A percentile compares a stretch with the other conserved stretches of the same genome.
Conservation (phyloP, 768 basidiomycete genomes). For the Xerocomellus chrysenteron region DNA sequence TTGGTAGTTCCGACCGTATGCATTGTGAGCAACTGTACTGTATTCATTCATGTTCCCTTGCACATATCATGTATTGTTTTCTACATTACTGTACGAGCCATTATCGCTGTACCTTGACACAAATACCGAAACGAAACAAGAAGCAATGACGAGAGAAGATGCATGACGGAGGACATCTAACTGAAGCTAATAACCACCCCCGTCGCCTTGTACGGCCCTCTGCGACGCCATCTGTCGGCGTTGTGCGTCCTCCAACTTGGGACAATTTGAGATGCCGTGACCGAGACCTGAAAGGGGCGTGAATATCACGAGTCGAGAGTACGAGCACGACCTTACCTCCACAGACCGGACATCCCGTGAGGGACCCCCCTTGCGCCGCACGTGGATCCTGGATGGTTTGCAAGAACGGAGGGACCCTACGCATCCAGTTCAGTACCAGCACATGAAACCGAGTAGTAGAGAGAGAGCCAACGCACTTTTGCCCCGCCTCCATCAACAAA, state of each 20-base stretch:
- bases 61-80: constrained; percentile 5
- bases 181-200: constrained; percentile 34
- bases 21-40: no score
- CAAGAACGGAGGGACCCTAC: constrained; percentile 91
- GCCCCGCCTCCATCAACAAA: constrained; percentile 93
- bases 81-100: background rate
- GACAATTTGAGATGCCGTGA: constrained; percentile 92
- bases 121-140: background rate
- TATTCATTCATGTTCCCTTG: background rate
- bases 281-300: constrained; percentile 64
- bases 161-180: background rate
- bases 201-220: constrained; percentile 64
- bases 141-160: background rate
- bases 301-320: background rate
- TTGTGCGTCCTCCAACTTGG: constrained; percentile 93
- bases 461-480: constrained; percentile 65
- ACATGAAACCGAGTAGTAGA: background rate
- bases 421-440: background rate
- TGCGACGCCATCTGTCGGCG: constrained; percentile 89
- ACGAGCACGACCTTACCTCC: constrained; percentile 56
- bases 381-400: constrained; percentile 88
- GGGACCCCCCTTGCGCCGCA: constrained; percentile 67
- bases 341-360: constrained; percentile 93
- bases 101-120: constrained; percentile 7
- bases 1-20: no score